phyloP scores from a whole-genome alignment of 1,284 basidiomycete genomes.

The Chondrostereum purpureum region DNA sequence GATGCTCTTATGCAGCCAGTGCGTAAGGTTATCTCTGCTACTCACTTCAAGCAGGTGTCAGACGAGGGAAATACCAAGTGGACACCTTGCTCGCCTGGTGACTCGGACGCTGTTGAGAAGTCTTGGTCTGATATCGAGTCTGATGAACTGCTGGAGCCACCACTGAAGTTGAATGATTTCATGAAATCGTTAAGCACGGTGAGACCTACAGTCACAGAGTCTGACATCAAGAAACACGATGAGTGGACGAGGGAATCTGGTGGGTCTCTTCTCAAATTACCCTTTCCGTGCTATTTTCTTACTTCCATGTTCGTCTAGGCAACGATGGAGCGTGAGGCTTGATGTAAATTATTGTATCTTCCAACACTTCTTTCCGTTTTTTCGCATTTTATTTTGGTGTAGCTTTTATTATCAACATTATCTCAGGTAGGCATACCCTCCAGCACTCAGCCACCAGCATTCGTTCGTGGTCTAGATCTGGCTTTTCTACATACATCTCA shows the following conservation, averaged over 20 bases:
- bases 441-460: not conserved
- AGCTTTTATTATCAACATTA: not conserved
- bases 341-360: not conserved
- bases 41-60: conserved; percentile 80
- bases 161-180: conserved; percentile 78
- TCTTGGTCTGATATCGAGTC: conserved; percentile 89
- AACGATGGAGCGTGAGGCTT: conserved; percentile 1
- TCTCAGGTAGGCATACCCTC: not conserved
- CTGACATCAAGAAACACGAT: conserved; percentile 88
- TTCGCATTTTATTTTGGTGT: too few relatives aligned
- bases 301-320: not conserved
- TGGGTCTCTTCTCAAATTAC: not conserved
- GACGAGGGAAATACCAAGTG: conserved; percentile 43
- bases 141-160: conserved; percentile 87
- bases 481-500: too few relatives aligned
- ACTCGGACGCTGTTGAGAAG: conserved; percentile 82
- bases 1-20: conserved; percentile 99
- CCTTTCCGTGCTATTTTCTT: not conserved
- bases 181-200: conserved; percentile 78
- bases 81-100: conserved; percentile 96
- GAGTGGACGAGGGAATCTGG: conserved; percentile 90
- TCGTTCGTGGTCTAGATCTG: not conserved
- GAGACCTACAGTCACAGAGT: conserved; percentile 83
- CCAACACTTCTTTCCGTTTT: too few relatives aligned
- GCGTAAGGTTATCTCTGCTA: conserved; percentile 91